Base-by-base conservation (phyloP, 2,329 filamentous ascomycete genomes). In the Fusarium secorum region DNA sequence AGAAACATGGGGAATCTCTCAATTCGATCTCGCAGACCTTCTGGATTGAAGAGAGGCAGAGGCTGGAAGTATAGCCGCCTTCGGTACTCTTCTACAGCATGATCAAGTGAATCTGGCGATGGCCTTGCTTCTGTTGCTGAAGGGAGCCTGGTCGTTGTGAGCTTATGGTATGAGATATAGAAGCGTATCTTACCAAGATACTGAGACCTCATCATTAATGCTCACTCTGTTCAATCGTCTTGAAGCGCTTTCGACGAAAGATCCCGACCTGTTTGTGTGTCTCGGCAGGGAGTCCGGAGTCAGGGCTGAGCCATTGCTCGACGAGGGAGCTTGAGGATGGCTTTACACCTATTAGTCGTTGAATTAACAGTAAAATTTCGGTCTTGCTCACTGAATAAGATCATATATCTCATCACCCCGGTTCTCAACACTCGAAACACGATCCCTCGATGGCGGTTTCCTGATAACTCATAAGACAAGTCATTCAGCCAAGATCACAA, bases 51-150 rank as follows among this genome's bases (percentile, higher is more conserved):
- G 2, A 74, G 70, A 1, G 72, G 73, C 0, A 74, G 41, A 2
- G 73, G 73, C 5, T 74, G 73, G 9, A 75, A 74, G 51, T 74
- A 74, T 10, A 74, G 11, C 14, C 71, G 66, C 5, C 59, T 46
- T 6, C 58, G 42, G 15, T 74, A 74, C 3, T 67, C 66, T 24
- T 74, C 48, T 4, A 70, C 64, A 5, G 68, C 68, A n/a, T 24
- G 53, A 24, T 66, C 44, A 1, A 71, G 52, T 3, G 64, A 65
- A 8, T 64, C 56, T 15, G 60, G 22, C 1, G 68, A 71, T 9
- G 68, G 68, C 0, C 26, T 36, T 10, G 35, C 48, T 5, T 54
- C 62, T 26, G 55, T 44, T 18, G 28, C 32, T 8, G 22, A 42
- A 1, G 55, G 35, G 9, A 51, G 32, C 68, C 68, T 71, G 8